Base-by-base conservation (phyloP, 2,329 filamentous ascomycete species). In the Alternaria gansuensis region DNA sequence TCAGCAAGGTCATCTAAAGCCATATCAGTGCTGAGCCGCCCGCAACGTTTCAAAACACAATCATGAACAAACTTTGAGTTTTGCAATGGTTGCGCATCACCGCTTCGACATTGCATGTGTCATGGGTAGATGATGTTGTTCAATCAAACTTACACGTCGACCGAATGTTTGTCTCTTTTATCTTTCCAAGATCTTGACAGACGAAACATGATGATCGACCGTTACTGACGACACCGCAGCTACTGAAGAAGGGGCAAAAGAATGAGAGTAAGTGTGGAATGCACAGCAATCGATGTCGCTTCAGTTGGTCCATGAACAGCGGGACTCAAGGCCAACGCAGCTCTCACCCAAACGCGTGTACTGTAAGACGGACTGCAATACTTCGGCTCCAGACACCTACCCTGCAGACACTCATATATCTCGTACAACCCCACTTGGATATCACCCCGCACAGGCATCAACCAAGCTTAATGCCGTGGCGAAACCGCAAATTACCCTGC, bases 341-440 rank as follows among this genome's bases (percentile, higher is more conserved):
- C 2, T 26, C 17, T 53, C 14, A 29, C 31, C 24, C 31, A 33
- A 40, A 29, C 33, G 45, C 49, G 26, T 40, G 26, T 45, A n/a
- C 21, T 40, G 26, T 45, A n/a, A 50, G 39, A 28, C 40, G 36
- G 26, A 26, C 33, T 29, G 26, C 24, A 49, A 64, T 45, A 21
- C 43, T 49, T 50, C 44, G 52, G 48, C 54, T 33, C 41, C 50
- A 50, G 43, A 51, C 33, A 54, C 50, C 43, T 54, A 54, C 51
- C 54, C 43, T 58, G 50, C 51, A 37, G 26, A 37, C n/a, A 43
- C 26, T 34, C 51, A 61, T 61, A 65, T 61, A 61, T 39, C 21
- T 10, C 51, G 51, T 41, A 51, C 54, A 43, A 43, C 48, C 10
- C 17, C 37, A 51, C 40, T 33, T 39, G 39, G 29, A 55, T n/a